Base-by-base conservation (phyloP, 805 yeast species). In the Cyberlindnera subsufficiens region DNA sequence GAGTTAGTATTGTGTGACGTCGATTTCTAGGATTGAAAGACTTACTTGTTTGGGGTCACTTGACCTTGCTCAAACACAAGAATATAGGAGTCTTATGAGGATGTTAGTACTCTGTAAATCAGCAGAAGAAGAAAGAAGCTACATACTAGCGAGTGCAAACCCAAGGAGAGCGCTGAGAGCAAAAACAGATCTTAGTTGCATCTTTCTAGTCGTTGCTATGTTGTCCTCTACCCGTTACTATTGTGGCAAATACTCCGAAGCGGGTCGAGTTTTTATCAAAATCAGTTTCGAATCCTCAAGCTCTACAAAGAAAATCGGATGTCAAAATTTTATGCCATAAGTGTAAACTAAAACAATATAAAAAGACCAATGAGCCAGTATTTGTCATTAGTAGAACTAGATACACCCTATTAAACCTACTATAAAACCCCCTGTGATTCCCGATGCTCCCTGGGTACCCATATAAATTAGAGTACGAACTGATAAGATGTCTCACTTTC, bases 1-100 rank as follows among this genome's bases (percentile, higher is more conserved):
- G 25, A 10, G 37, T 38, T 36, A 22, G 38, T 39, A 34, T 14
- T n/a, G 17, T 6, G 16, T 8, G 16, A n/a, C 5, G 32, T 30
- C 10, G 32, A 30, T 30, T 14, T 30, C 16, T 16, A 30, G 5
- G 32, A n/a, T 8, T 30, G 32, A n/a, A 5, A 19, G 17, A 49
- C 59, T 48, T 31, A 54, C 54, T 36, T 30, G 35, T 44, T 54
- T 42, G 61, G 61, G 16, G 61, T 58, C 13, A 55, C 22, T 35
- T 51, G 54, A 11, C 60, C 60, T 37, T 56, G 58, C 38, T 58
- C 59, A 39, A 58, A 58, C 5, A 50, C 50, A 5, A 58, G 46
- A 34, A 58, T 56, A 37, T 53, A 58, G 3, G 57, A 48, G 25
- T 47, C 60, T 57, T 20, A 9, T 5, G 38, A 17, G 27, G 8